Percentiles rank a stretch among this genome's conserved stretches.
Evolutionary conservation across 192 early-diverging fungal species (phyloP).

Genomic region (Diversispora epigaea): DNA sequence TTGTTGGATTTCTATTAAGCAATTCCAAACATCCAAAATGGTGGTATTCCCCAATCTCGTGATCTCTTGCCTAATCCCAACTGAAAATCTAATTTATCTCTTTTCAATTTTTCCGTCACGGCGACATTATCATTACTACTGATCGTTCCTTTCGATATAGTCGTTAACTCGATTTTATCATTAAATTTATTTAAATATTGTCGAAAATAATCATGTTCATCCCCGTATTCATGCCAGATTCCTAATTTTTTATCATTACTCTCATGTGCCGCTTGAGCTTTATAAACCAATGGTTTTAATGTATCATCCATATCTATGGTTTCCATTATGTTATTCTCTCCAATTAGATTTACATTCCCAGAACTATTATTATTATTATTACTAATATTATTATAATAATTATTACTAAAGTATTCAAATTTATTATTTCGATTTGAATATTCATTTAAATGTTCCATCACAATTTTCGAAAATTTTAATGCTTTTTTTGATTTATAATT

Average conservation of each 20-base stretch:
- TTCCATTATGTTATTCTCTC: slow-evolving; percentile 37
- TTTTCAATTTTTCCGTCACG: slow-evolving; percentile 23
- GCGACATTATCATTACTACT: slow-evolving; percentile 17
- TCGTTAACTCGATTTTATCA: slow-evolving; percentile 32
- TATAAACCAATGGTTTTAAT: slow-evolving; percentile 50
- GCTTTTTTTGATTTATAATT: slow-evolving; percentile 50
- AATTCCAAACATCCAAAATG: slow-evolving; percentile 56
- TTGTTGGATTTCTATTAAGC: slow-evolving; percentile 4
- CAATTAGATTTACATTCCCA: too few species aligned
- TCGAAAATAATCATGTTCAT: slow-evolving; percentile 34
- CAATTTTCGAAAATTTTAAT: slow-evolving; percentile 45
- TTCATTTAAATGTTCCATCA: slow-evolving; percentile 41
- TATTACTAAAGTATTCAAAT: neutral
- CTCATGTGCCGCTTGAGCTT: slow-evolving; percentile 48
- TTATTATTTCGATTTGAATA: neutral
- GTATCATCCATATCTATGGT: slow-evolving; percentile 37
- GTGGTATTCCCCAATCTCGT: slow-evolving; percentile 47
- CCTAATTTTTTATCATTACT: slow-evolving; percentile 32
- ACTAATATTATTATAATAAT: too few species aligned
- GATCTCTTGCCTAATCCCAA: slow-evolving; percentile 36
- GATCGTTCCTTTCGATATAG: slow-evolving; percentile 24
- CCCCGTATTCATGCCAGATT: slow-evolving; percentile 15
- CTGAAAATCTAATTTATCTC: slow-evolving; percentile 37
- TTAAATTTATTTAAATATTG: slow-evolving; percentile 16
- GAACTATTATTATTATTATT: too few species aligned